Percentiles rank a stretch among this genome's conserved stretches.
Conservation (phyloP, 2,329 filamentous ascomycete genomes). For the Biscogniauxia mediterranea region DNA sequence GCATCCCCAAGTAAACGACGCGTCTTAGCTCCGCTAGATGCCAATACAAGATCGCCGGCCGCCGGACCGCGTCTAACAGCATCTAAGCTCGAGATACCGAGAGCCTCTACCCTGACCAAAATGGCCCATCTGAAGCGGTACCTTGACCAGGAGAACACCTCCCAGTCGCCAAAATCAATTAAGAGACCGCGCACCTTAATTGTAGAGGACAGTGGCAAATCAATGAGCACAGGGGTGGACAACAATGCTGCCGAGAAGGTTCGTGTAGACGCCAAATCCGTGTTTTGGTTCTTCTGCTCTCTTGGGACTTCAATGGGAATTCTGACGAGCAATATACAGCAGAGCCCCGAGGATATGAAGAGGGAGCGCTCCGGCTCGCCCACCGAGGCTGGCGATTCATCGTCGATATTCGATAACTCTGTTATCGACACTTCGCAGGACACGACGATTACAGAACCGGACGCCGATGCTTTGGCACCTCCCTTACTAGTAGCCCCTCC, state of each 20-base stretch:
- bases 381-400: slow-evolving; percentile 32
- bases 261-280: background rate
- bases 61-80: slow-evolving; percentile 9
- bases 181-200: slow-evolving; percentile 24
- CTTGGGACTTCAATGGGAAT: background rate
- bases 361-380: slow-evolving; percentile 34
- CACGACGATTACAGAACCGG: slow-evolving; percentile 50
- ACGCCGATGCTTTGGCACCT: slow-evolving; percentile 24
- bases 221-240: background rate
- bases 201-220: slow-evolving; percentile 2
- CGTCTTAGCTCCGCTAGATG: slow-evolving; percentile 28
- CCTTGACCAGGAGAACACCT: slow-evolving; percentile 13
- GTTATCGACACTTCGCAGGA: slow-evolving; percentile 46
- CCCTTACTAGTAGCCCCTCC: slow-evolving; percentile 17
- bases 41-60: slow-evolving; percentile 26
- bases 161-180: slow-evolving; percentile 7
- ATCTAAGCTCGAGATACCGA: slow-evolving; percentile 17
- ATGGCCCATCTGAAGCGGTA: slow-evolving; percentile 17
- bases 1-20: slow-evolving; percentile 31
- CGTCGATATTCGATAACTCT: slow-evolving; percentile 51
- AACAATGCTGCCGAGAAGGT: slow-evolving; percentile 10
- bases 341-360: slow-evolving; percentile 8
- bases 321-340: slow-evolving; percentile 15
- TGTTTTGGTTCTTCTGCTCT: background rate
- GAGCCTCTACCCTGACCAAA: slow-evolving; percentile 7